Base-by-base conservation (phyloP, 2,329 filamentous ascomycete species). In the Fusarium sp. region DNA sequence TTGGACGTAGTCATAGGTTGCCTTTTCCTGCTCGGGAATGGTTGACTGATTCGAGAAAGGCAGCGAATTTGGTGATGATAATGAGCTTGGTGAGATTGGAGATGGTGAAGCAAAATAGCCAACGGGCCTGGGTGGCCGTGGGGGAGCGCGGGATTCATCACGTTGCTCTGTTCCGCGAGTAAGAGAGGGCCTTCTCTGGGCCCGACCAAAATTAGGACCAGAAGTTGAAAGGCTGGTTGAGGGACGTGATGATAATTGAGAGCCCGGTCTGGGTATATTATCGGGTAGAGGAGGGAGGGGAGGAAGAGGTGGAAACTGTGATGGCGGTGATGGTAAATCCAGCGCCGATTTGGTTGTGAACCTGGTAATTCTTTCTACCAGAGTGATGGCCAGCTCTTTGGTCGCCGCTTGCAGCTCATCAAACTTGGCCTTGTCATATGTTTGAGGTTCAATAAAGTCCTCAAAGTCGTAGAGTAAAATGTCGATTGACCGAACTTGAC, bases 391-490 rank as follows among this genome's bases (percentile, higher is more conserved):
- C 54, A 86, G 81, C 4, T 58, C 63, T 33, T 60, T 65, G 0
- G 82, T 83, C 0, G 84, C 82, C 0, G 82, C 76, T 63, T 85
- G 84, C 6, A 86, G 72, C 20, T 82, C 80, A 2, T 78, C 67
- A 62, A 84, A 86, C 65, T 79, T 82, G 30, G 76, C 73, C 22
- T 76, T 71, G 11, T 84, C 81, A 64, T 84, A 86, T 6, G 81
- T 79, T 54, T 82, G 82, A 7, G 79, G 70, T 30, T 84, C 80
- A 32, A 81, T 81, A 65, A 81, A 85, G 75, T 86, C 85, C 45
- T 86, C 84, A 50, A 86, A 82, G 66, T 86, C 84, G 72, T 85
- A 86, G 8, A 86, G 79, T 4, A 85, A 76, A 62, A 85, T 82
- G 58, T 85, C 84, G 5, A 86, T 74, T 17, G 12, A 82, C 73